Percentiles rank a stretch among this genome's conserved stretches.
Conservation (phyloP, 768 basidiomycete species). For the Tylopilus subfusipes region DNA sequence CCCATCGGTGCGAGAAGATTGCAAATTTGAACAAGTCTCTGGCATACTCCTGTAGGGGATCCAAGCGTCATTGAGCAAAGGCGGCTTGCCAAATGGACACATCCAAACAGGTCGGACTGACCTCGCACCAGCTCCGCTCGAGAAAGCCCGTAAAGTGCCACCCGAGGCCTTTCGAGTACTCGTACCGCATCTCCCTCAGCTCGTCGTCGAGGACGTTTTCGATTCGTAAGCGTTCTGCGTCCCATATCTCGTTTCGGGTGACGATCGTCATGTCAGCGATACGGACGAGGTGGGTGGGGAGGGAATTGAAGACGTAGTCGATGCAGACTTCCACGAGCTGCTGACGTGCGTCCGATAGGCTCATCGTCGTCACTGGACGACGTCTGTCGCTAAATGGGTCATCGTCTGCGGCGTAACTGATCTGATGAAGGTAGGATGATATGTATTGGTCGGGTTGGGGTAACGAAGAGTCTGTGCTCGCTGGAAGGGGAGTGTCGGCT, state of each 20-base stretch:
- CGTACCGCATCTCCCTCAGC: background rate
- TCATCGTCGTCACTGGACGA: background rate
- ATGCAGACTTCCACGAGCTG: conserved; percentile 3
- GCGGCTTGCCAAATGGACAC: background rate
- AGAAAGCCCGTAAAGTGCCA: conserved; percentile 9
- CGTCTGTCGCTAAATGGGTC: conserved; percentile 8
- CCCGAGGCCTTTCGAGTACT: background rate
- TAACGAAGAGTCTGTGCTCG: background rate
- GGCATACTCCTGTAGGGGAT: background rate
- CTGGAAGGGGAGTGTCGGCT: background rate
- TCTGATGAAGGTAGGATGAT: conserved; percentile 7
- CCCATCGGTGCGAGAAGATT: conserved; percentile 11
- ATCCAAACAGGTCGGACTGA: background rate
- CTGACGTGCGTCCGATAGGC: conserved; percentile 2
- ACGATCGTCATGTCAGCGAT: conserved; percentile 6
- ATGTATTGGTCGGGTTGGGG: background rate
- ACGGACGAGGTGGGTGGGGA: conserved; percentile 3
- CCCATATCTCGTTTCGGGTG: conserved; percentile 5
- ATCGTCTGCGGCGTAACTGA: conserved; percentile 6
- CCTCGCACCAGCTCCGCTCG: conserved; percentile 6
- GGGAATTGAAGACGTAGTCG: conserved; percentile 8
- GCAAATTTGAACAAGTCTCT: conserved; percentile 6
- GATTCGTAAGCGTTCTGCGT: background rate
- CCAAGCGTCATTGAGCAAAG: background rate
- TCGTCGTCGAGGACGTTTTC: background rate